Base-by-base conservation (phyloP, 495 filamentous ascomycete species). In the Xylaria scruposa region DNA sequence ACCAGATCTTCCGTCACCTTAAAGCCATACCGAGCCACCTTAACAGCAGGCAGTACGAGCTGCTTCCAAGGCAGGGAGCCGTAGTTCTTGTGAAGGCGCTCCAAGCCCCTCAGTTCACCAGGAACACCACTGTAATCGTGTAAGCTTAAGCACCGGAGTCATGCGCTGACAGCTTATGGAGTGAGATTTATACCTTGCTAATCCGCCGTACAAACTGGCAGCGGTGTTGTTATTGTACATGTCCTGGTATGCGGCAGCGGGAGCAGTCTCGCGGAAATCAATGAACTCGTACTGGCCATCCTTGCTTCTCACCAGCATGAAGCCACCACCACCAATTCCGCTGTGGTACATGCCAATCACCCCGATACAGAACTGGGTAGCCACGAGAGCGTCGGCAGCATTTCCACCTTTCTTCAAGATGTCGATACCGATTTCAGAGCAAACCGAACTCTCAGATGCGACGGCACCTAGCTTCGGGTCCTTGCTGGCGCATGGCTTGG, bases 211-310 rank as follows among this genome's bases (percentile, higher is more conserved):
- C 68, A 81, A 71, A 44, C 79, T 81, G 21, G 70, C 61, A 26
- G 49, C 54, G 33, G 76, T 79, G 66, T 91, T 85, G 26, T 89
- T 87, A 6, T 87, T 85, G 77, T 89, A 95, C 93, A 96, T 96
- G 60, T 93, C 87, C 78, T 93, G 78, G 68, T 85, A 90, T 0
- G 92, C 90, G 2, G 91, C 91, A 0, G 91, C 92, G 3, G 93
- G 93, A 1, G 93, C 93, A 1, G 90, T 92, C 80, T 96, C 93
- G 15, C 93, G 87, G 76, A 94, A 95, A 77, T 96, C 93, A 58
- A 94, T 89, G 58, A 88, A 90, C 71, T 94, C 91, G 77, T 88
- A 92, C 7, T 79, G 77, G 10, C 90, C 90, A 65, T 89, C 81
- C 5, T 84, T 82, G 17, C 82, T 77, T 31, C 89, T 85, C 4